Conservation (phyloP, 2,329 filamentous ascomycete genomes). For the Hymenoscyphus infarciens region DNA sequence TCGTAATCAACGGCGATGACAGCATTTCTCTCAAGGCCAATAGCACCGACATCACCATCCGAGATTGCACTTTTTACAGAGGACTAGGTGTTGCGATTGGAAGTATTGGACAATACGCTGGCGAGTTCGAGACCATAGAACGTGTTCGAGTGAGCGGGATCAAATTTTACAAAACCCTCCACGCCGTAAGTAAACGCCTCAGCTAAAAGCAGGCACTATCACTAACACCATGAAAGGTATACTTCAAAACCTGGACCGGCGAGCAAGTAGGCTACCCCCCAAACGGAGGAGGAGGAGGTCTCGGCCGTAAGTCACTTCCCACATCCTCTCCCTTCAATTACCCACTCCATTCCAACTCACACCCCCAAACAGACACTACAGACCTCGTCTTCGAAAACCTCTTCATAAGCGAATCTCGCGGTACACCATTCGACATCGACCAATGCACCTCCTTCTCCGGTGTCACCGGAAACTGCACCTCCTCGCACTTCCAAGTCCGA, state of each 20-base stretch:
- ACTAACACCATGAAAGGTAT: constrained; percentile 26
- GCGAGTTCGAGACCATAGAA: constrained; percentile 46
- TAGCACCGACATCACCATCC: constrained; percentile 50
- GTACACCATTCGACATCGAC: constrained; percentile 36
- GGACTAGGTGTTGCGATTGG: constrained; percentile 55
- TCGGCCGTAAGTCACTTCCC: constrained; percentile 37
- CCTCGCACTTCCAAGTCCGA: constrained; percentile 39
- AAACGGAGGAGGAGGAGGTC: constrained; percentile 56
- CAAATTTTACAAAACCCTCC: constrained; percentile 42
- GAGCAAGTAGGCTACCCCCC: constrained; percentile 48
- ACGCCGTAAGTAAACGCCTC: constrained; percentile 36
- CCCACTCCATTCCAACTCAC: not conserved
- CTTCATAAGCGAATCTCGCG: constrained; percentile 25
- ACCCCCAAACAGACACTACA: constrained; percentile 43
- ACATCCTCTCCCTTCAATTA: not conserved
- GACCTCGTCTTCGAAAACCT: constrained; percentile 42
- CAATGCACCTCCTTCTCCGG: constrained; percentile 41
- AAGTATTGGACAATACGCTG: constrained; percentile 53
- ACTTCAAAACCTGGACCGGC: constrained; percentile 58
- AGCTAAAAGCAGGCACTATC: not conserved
- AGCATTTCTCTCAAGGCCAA: constrained; percentile 54
- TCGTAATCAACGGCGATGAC: constrained; percentile 51
- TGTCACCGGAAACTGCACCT: constrained; percentile 39
- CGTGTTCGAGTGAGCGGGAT: constrained; percentile 48
- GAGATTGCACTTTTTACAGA: constrained; percentile 46